Conservation (phyloP, 2,329 filamentous ascomycete genomes). For the Sclerotinia spermophila region DNA sequence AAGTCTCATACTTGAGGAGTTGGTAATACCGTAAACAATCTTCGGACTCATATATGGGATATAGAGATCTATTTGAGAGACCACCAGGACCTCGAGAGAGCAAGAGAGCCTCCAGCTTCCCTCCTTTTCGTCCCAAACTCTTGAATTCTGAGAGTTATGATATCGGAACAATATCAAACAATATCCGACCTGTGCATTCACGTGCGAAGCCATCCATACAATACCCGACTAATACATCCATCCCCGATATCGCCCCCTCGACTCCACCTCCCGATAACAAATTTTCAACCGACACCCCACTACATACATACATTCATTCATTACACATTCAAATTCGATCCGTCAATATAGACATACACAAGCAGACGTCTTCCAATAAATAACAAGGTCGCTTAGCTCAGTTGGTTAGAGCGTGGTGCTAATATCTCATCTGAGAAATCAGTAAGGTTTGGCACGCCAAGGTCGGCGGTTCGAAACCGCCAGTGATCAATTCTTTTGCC, state of each 20-base stretch:
- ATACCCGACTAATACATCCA: background rate
- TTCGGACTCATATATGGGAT: background rate
- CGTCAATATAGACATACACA: accelerated
- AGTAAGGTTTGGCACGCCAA: background rate
- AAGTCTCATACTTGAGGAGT: background rate
- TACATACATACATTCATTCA: no score
- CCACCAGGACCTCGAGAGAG: no score
- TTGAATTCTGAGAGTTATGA: background rate
- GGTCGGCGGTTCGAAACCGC: background rate
- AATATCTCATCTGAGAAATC: background rate
- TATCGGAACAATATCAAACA: background rate
- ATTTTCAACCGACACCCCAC: background rate
- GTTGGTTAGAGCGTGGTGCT: slow-evolving; percentile 13
- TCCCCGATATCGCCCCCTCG: background rate
- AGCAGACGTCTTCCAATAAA: accelerated
- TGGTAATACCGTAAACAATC: background rate
- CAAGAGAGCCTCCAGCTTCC: background rate
- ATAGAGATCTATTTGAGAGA: background rate
- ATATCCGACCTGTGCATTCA: background rate
- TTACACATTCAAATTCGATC: accelerated
- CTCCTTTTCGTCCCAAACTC: background rate
- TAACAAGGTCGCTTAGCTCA: slow-evolving; percentile 7
- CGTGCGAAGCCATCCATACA: no score
- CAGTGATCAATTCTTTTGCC: background rate
- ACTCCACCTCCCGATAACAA: background rate